Evolutionary conservation across 2,329 filamentous ascomycete genomes (phyloP).

Genomic region (Juglanconis sp.): DNA sequence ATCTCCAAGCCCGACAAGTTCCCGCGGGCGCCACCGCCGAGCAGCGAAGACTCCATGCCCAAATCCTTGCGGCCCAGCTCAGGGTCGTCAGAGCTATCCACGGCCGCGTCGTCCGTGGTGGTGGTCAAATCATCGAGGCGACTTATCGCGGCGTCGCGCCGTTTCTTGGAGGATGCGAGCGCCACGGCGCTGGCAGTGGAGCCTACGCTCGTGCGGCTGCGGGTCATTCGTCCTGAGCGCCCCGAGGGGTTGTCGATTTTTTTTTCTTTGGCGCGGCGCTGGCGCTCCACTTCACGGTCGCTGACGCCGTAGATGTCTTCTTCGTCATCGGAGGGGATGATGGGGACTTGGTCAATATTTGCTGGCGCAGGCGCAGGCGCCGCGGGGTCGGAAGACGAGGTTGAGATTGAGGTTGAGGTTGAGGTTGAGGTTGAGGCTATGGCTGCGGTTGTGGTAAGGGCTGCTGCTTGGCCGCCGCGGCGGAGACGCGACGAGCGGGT

Average conservation of each 20-base stretch:
- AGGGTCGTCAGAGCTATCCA: slow-evolving; percentile 23
- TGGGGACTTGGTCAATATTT: slow-evolving; percentile 10
- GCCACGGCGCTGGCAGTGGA: slow-evolving; percentile 20
- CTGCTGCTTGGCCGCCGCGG: slow-evolving; percentile 9
- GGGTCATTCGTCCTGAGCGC: slow-evolving; percentile 5
- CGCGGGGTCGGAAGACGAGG: slow-evolving; percentile 17
- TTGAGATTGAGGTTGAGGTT: slow-evolving; percentile 4
- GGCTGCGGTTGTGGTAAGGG: too few species aligned
- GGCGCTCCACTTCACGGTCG: slow-evolving; percentile 29
- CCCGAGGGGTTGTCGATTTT: slow-evolving; percentile 17
- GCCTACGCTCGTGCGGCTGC: neutral
- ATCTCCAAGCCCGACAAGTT: slow-evolving; percentile 47
- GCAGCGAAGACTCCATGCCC: slow-evolving; percentile 25
- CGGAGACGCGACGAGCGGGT: slow-evolving; percentile 27
- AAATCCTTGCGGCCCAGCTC: slow-evolving; percentile 36
- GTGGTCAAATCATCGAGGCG: slow-evolving; percentile 33
- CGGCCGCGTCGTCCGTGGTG: slow-evolving; percentile 17
- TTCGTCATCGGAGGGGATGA: slow-evolving; percentile 7
- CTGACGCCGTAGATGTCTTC: slow-evolving; percentile 32
- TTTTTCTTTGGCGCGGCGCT: slow-evolving; percentile 21
- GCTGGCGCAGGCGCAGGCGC: slow-evolving; percentile 10
- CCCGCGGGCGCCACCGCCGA: slow-evolving; percentile 10
- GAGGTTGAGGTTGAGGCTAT: neutral
- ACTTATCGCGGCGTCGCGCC: slow-evolving; percentile 36
- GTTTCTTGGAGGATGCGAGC: slow-evolving; percentile 24